Evolutionary conservation across 2,329 filamentous ascomycete genomes (phyloP).

Genomic region (Didymella arachidicola): DNA sequence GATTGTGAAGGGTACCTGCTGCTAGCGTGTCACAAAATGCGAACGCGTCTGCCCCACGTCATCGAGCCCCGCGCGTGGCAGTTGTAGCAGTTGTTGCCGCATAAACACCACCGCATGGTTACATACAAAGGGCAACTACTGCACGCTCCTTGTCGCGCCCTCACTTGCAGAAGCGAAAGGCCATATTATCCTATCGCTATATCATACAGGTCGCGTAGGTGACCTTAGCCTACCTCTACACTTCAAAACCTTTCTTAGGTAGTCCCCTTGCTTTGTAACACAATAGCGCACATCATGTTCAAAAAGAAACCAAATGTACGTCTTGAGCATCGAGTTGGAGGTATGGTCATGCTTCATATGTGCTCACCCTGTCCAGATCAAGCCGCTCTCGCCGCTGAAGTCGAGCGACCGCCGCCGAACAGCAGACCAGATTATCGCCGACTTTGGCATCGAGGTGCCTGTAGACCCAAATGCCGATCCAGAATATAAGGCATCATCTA

Average conservation of each 20-base stretch:
- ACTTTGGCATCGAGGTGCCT: conserved; percentile 63
- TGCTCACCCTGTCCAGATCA: conserved; percentile 61
- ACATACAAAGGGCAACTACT: neutral
- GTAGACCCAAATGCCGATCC: conserved; percentile 46
- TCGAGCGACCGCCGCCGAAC: conserved; percentile 72
- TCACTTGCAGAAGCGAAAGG: too few species aligned
- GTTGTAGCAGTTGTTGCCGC: conserved; percentile 6
- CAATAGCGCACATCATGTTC: conserved; percentile 58
- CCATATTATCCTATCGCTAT: too few species aligned
- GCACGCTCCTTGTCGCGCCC: neutral
- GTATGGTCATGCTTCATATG: too few species aligned
- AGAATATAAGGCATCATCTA: conserved; percentile 55
- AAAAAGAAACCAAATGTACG: conserved; percentile 69
- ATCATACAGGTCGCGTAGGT: too few species aligned
- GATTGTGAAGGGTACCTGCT: conserved; percentile 1
- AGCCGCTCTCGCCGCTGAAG: conserved; percentile 70
- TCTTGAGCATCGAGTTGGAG: neutral
- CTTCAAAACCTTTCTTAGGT: too few species aligned
- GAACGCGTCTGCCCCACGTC: conserved; percentile 15
- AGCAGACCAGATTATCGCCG: conserved; percentile 71
- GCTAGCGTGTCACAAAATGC: conserved; percentile 4
- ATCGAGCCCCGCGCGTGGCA: conserved; percentile 16
- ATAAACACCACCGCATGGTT: conserved; percentile 7
- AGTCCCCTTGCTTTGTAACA: too few species aligned
- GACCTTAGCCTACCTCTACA: too few species aligned